Conservation (phyloP, 2,329 filamentous ascomycete genomes). For the Ceratocystis diversiconidia region DNA sequence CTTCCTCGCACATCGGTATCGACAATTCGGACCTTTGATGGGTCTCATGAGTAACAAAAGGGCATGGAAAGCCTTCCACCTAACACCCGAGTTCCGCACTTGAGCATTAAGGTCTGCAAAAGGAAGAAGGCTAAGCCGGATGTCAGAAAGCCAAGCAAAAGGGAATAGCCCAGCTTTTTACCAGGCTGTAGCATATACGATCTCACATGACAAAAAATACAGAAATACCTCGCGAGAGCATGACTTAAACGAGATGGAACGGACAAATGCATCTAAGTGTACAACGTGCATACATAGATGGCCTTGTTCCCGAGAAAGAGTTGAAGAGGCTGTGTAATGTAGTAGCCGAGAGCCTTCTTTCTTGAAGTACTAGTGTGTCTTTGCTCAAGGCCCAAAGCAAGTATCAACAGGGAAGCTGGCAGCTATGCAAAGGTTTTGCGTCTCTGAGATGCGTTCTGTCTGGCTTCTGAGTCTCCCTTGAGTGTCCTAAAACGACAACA, state of each 20-base stretch:
- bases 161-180: too few relatives aligned
- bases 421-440: neutral
- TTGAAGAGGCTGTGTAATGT: neutral
- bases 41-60: neutral
- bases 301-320: neutral
- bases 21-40: neutral
- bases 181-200: neutral
- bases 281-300: neutral
- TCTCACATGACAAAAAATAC: neutral
- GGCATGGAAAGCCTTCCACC: neutral
- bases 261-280: neutral
- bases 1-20: neutral
- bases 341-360: neutral
- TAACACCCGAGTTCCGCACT: neutral
- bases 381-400: neutral
- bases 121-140: neutral
- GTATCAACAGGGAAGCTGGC: neutral
- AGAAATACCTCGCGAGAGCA: neutral
- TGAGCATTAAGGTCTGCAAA: neutral
- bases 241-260: constrained; percentile 5
- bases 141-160: neutral
- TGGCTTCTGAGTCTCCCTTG: constrained; percentile 1
- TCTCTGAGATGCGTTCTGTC: neutral
- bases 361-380: neutral
- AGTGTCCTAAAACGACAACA: neutral